A percentile compares a stretch with the other conserved stretches of the same genome.
Evolutionary conservation across 768 basidiomycete species (phyloP).

Genomic region (Suillus brevipes): DNA sequence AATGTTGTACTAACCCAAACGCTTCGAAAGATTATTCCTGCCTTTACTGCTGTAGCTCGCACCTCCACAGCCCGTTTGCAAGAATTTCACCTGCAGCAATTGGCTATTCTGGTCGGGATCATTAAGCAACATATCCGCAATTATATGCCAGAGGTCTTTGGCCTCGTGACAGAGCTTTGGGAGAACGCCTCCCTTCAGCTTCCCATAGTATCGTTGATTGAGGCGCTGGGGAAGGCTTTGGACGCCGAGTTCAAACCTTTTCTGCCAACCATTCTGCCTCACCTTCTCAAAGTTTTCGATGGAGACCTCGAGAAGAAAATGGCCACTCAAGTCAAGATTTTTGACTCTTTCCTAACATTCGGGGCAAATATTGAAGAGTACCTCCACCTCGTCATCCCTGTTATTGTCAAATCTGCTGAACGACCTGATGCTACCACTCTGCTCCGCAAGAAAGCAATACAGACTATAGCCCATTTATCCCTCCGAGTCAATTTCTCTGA

Average conservation of each 20-base stretch:
- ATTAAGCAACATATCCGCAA: slow-evolving; percentile 97
- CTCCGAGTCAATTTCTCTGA: slow-evolving; percentile 96
- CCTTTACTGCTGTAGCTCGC: slow-evolving; percentile 86
- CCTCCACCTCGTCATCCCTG: slow-evolving; percentile 92
- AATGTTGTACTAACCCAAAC: background rate
- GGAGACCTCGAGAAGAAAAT: slow-evolving; percentile 83
- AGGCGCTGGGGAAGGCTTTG: slow-evolving; percentile 88
- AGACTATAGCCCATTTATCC: slow-evolving; percentile 88
- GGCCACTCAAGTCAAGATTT: slow-evolving; percentile 82
- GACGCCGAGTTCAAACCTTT: slow-evolving; percentile 98
- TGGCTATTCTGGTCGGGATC: slow-evolving; percentile 92
- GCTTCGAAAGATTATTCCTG: slow-evolving; percentile 78
- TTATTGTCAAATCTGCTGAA: slow-evolving; percentile 91
- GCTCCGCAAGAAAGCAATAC: slow-evolving; percentile 85
- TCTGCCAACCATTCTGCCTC: slow-evolving; percentile 84
- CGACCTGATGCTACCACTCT: slow-evolving; percentile 68
- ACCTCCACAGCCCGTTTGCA: slow-evolving; percentile 79
- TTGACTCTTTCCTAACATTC: slow-evolving; percentile 93
- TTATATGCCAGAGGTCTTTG: slow-evolving; percentile 83
- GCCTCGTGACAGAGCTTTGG: slow-evolving; percentile 89
- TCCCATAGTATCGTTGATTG: slow-evolving; percentile 89
- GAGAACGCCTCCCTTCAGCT: slow-evolving; percentile 80
- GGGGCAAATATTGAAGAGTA: slow-evolving; percentile 98
- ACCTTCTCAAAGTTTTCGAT: slow-evolving; percentile 88
- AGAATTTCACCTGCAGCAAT: slow-evolving; percentile 92